Evolutionary conservation across 257 asterid genomes (phyloP), one percentile per base, ranked within the genome.

Genomic region (Nicotiana tomentosiformis): DNA sequence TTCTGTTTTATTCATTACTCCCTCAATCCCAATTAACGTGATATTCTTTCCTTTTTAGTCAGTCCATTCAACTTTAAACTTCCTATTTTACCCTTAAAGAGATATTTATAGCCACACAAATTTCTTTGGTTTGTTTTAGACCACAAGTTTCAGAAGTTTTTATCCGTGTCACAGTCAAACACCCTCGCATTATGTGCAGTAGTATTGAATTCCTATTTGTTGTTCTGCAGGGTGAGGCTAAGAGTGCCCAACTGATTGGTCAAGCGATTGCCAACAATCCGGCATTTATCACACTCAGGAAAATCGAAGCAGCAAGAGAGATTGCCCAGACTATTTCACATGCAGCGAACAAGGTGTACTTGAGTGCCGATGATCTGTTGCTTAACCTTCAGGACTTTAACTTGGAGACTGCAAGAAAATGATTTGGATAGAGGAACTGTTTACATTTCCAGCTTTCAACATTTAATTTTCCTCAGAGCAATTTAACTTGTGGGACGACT

Each of bases 161-260:
- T 32, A 32, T 32, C 4, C 4, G 35, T 32, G 35, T 32, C 35
- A 32, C 35, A 32, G 35, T 32, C 35, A 32, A 32, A 32, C 0
- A 3, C 35, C 35, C 35, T 20, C 23, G 1, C 30, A 2, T 29
- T 29, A 1, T 29, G 30, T 29, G 30, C 30, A 29, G 30, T 29
- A 29, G 30, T 29, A 32, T 49, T 57, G 35, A 23, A 57, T 17
- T 37, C 14, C 49, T 82, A 35, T 77, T 15, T 78, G 83, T 55
- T 58, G 83, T 55, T 58, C 49, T 43, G 72, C 92, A 95, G 99
- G 99, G 99, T 85, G 98, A 95, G 87, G 99, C 99, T 69, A 93
- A 89, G 92, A 95, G 99, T 89, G 99, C 99, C 32, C 93, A 91
- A 83, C 87, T 95, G 88, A 95, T 95, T 64, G 99, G 99, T 79